Evolutionary conservation across 257 asterid species (phyloP).

Genomic region (Forsythia viridissima): DNA sequence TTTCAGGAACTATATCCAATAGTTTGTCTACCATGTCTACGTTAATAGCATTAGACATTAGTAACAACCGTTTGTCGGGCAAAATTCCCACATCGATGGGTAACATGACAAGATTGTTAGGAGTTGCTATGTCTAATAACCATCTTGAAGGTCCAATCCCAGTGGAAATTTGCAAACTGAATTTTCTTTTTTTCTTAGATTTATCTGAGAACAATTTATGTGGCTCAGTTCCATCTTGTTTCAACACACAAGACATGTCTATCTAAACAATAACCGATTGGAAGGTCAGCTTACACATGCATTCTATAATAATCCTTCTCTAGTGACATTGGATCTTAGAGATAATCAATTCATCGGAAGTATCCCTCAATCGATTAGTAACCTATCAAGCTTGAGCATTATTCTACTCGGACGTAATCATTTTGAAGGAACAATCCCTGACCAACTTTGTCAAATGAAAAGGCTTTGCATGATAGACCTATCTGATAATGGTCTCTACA

Average conservation of each 20-base stretch:
- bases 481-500: background rate
- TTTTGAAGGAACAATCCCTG: constrained; percentile 3
- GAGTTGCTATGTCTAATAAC: background rate
- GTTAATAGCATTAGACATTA: too few species aligned
- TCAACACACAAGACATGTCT: background rate
- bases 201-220: background rate
- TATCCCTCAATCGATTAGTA: background rate
- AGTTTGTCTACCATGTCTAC: too few species aligned
- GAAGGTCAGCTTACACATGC: background rate
- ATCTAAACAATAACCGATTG: background rate
- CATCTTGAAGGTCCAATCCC: constrained; percentile 2
- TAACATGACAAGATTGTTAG: background rate
- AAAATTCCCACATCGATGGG: too few species aligned
- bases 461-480: constrained; percentile 13
- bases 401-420: background rate
- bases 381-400: background rate
- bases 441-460: background rate
- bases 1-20: too few species aligned
- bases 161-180: constrained; percentile 1
- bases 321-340: constrained; percentile 8
- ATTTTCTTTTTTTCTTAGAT: background rate
- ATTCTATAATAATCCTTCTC: background rate
- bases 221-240: constrained; percentile 4
- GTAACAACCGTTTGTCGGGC: too few species aligned
- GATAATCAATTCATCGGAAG: background rate